Base-by-base conservation (phyloP, 805 yeast genomes). In the Wickerhamiella qilinensis region DNA sequence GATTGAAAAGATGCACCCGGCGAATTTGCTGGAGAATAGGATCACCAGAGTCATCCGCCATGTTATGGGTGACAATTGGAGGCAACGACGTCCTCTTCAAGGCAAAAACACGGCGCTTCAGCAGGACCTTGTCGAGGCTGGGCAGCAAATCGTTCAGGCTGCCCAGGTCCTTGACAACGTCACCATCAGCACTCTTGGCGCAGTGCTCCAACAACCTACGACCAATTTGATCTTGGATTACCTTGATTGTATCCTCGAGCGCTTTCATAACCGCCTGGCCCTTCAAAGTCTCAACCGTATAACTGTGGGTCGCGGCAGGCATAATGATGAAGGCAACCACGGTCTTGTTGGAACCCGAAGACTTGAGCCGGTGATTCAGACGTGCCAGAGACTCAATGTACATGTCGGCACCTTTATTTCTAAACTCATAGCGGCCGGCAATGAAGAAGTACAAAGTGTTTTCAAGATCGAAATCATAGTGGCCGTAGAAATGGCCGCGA, bases 221-320 rank as follows among this genome's bases (percentile, higher is more conserved):
- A 40, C 95, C 96, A 55, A 88, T 84, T 44, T 75, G 69, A 53
- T 69, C 69, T 55, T 88, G 93, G 37, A 88, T 88, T 55, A 85
- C 96, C 47, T 72, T 72, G 40, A 88, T 86, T 8, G 96, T 80
- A 51, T 69, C 75, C 56, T 86, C 95, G 50, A 88, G 69, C 39
- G 94, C 93, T 56, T 79, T 79, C 48, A 86, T 79, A 34, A 86
- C 96, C 1, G 97, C 96, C 62, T 91, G 98, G 33, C 95, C 94
- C 62, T 79, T 82, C 50, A 88, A 69, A 4, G 97, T 91, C 57
- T 88, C 97, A 24, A 85, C 93, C 2, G 97, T 91, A 60, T 84
- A 88, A 0, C 96, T 86, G 51, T 81, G 77, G 40, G 93, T 86
- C 37, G 77, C 74, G 15, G 96, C 97, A 2, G 98, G 98, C 97